Evolutionary conservation across 1,139 yeast species (phyloP), one percentile per base, ranked within the genome.

Genomic region (Saccharomyces hybrid): DNA sequence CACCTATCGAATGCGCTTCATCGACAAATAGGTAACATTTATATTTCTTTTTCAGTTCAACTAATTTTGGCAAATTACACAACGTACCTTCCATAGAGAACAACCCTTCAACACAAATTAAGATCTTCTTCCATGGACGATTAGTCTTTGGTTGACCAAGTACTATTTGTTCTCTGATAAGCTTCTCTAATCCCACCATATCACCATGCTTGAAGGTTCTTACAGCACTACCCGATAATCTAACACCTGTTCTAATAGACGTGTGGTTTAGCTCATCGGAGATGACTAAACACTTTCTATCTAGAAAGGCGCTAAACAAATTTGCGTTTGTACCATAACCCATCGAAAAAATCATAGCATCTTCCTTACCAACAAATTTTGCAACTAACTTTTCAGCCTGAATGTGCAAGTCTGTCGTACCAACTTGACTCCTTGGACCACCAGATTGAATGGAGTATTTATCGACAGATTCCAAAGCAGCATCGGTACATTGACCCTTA

Each of bases 1-100:
- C 99, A 67, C 99, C 99, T 67, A 95, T 86, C 3, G 98, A 91
- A 71, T 93, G 99, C 19, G 99, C 99, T 72, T 93, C 99, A 70
- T 93, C 99, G 58, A 95, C 88, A 68, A 88, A 93, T 56, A 93
- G 75, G 68, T 88, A 88, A 67, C 93, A 87, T 68, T 90, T 90
- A 75, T 95, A 93, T 70, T 87, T 88, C 52, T 88, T 81, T 65
- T 88, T 86, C 61, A 93, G 75, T 63, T 81, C 86, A 47, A 93
- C 78, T 53, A 93, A 71, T 59, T 73, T 79, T 9, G 98, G 97
- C 63, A 93, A 77, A 68, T 93, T 86, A 70, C 90, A 84, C 82
- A 90, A 78, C 60, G 95, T 90, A 64, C 99, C 99, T 74, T 93
- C 99, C 99, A 93, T 93, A 19, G 97, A 88, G 70, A 88, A 93